phyloP scores from a whole-genome alignment of 805 yeast genomes.

The Brettanomyces sp. region DNA sequence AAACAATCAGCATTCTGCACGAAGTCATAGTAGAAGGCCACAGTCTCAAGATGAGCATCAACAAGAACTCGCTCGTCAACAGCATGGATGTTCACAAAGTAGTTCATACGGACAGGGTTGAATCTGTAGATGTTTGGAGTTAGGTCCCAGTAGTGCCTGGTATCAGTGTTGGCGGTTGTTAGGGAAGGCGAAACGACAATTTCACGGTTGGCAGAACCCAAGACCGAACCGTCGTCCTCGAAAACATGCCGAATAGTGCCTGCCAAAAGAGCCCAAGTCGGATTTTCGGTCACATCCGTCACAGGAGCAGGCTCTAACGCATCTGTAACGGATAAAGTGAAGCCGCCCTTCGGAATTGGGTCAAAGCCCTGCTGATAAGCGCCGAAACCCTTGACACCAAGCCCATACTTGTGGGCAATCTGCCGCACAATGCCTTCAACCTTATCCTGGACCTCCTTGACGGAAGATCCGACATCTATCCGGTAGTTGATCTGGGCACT shows the following conservation, averaged over 20 bases:
- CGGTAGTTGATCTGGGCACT: conserved; percentile 35
- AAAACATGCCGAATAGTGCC: conserved; percentile 37
- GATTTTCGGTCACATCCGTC: conserved; percentile 38
- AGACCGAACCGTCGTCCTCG: conserved; percentile 27
- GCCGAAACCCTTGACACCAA: conserved; percentile 20
- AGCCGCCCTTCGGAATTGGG: conserved; percentile 15
- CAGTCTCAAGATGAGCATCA: conserved; percentile 49
- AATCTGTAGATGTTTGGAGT: conserved; percentile 52
- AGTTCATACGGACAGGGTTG: conserved; percentile 29
- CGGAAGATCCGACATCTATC: conserved; percentile 35
- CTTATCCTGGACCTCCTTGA: conserved; percentile 25
- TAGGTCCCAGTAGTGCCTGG: conserved; percentile 53
- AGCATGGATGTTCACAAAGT: conserved; percentile 40
- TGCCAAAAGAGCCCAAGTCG: conserved; percentile 32
- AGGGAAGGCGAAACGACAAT: conserved; percentile 45
- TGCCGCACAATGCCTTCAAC: conserved; percentile 22
- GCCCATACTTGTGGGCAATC: conserved; percentile 28
- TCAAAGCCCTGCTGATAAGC: background rate
- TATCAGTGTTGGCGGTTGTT: conserved; percentile 66
- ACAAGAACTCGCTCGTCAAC: conserved; percentile 51
- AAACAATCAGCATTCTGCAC: conserved; percentile 10
- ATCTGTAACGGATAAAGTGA: conserved; percentile 10
- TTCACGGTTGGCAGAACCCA: conserved; percentile 41
- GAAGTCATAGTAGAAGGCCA: conserved; percentile 37
- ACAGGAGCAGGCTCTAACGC: conserved; percentile 40